Percentiles rank a stretch among this genome's conserved stretches.
These are phyloP conservation scores for Fusarium hostae DNA, from an alignment of 2,329 filamentous ascomycete species.

Conservation along the genomic window DNA sequence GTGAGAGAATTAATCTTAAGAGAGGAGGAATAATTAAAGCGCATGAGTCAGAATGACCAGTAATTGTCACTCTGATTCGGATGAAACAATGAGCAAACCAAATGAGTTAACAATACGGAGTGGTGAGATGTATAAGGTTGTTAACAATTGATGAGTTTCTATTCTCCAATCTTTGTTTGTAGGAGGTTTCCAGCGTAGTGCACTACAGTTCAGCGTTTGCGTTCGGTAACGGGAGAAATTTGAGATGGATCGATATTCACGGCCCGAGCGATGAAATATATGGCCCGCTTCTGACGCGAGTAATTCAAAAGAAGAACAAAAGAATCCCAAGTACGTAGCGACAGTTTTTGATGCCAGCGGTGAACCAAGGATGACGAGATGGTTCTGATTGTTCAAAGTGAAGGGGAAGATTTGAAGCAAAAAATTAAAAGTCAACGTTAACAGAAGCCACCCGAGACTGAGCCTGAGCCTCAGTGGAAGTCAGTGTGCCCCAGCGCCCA, in stretches of 20 bases:
- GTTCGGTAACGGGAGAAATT: background rate
- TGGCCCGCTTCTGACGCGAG: conserved; percentile 1
- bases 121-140: conserved; percentile 17
- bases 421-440: background rate
- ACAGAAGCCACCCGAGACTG: conserved; percentile 1
- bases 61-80: background rate
- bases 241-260: background rate
- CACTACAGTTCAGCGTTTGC: background rate
- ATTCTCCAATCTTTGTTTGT: conserved; percentile 14
- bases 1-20: background rate
- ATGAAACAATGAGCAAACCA: conserved; percentile 5
- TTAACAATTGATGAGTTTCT: conserved; percentile 22
- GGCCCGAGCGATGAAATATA: background rate
- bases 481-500: conserved; percentile 5
- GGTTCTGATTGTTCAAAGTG: background rate
- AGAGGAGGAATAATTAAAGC: conserved; percentile 13
- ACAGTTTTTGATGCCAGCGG: background rate
- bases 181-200: conserved; percentile 6
- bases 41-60: conserved; percentile 2
- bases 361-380: conserved; percentile 3
- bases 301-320: conserved; percentile 2
- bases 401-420: conserved; percentile 13
- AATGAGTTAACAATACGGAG: conserved; percentile 9
- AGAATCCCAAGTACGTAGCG: background rate
- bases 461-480: conserved; percentile 12